Percentiles rank a stretch among this genome's conserved stretches.
Evolutionary conservation across 129 eudicot genomes (phyloP).

Genomic region (Mikania micrantha): DNA sequence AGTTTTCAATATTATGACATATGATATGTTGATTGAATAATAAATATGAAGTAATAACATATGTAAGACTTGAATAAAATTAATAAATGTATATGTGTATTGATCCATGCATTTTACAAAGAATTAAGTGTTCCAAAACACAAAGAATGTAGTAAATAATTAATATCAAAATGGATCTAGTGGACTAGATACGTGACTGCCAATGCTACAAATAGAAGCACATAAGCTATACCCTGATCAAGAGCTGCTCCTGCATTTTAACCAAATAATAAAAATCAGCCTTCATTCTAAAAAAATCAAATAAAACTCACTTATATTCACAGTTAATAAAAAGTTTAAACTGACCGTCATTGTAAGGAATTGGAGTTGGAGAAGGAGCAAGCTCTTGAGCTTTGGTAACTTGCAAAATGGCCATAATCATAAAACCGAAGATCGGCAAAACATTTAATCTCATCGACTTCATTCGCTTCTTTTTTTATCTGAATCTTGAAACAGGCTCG

Average conservation of each 20-base stretch:
- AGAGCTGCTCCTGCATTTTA: constrained; percentile 46
- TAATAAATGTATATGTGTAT: no score
- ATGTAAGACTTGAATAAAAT: no score
- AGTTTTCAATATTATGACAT: no score
- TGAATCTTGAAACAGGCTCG: not conserved
- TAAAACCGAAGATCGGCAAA: constrained; percentile 30
- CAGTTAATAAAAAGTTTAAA: not conserved
- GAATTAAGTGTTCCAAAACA: no score
- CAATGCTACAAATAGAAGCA: constrained; percentile 47
- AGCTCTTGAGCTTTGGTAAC: constrained; percentile 24
- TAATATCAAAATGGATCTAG: constrained; percentile 11
- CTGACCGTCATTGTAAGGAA: constrained; percentile 42
- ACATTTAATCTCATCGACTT: constrained; percentile 19
- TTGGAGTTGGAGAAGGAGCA: constrained; percentile 46
- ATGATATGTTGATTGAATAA: no score
- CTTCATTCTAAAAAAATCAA: not conserved
- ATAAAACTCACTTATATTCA: not conserved
- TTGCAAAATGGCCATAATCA: constrained; percentile 29
- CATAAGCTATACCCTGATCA: constrained; percentile 64
- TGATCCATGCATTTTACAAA: no score
- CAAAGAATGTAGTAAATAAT: not conserved
- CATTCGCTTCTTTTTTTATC: constrained; percentile 14
- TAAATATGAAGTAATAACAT: no score
- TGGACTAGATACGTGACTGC: constrained; percentile 54
- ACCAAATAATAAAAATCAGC: constrained; percentile 6